phyloP scores from a whole-genome alignment of 2,329 filamentous ascomycete genomes.

The Truncatella angustata region DNA sequence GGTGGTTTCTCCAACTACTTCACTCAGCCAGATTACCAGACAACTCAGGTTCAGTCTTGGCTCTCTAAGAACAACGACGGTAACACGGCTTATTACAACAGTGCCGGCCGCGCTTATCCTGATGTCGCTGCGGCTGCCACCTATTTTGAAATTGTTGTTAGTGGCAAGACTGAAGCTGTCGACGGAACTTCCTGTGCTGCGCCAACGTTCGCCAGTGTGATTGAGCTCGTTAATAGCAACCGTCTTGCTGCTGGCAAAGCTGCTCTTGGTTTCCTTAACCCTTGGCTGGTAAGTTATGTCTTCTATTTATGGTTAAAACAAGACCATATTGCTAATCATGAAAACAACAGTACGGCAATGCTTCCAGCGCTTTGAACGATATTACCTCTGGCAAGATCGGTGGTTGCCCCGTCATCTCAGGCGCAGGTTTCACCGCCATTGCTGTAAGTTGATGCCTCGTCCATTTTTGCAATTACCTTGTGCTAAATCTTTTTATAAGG shows the following conservation, averaged over 20 bases:
- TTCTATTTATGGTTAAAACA: conserved; percentile 3
- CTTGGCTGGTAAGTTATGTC: conserved; percentile 42
- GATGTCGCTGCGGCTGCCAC: conserved; percentile 57
- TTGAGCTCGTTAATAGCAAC: conserved; percentile 64
- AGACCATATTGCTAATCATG: not conserved
- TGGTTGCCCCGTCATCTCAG: conserved; percentile 30
- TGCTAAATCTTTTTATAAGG: conserved; percentile 17
- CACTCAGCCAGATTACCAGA: conserved; percentile 40
- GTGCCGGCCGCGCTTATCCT: conserved; percentile 55
- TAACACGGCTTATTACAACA: conserved; percentile 44
- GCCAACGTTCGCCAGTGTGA: conserved; percentile 62
- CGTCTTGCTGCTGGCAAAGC: conserved; percentile 53
- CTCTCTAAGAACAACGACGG: conserved; percentile 41
- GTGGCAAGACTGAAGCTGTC: conserved; percentile 30
- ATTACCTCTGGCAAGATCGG: conserved; percentile 37
- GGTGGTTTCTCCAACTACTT: conserved; percentile 52
- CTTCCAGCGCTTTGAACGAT: conserved; percentile 40
- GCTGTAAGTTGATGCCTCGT: conserved; percentile 7
- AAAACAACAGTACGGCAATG: conserved; percentile 32
- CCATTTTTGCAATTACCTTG: not conserved
- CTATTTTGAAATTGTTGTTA: conserved; percentile 27
- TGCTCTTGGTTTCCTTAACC: conserved; percentile 59
- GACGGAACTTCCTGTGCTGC: conserved; percentile 51
- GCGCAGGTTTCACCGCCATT: conserved; percentile 35
- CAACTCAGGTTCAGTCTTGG: conserved; percentile 40